Conservation (phyloP, 108 stramenopile genomes). For the Chaetoceros muelleri region DNA sequence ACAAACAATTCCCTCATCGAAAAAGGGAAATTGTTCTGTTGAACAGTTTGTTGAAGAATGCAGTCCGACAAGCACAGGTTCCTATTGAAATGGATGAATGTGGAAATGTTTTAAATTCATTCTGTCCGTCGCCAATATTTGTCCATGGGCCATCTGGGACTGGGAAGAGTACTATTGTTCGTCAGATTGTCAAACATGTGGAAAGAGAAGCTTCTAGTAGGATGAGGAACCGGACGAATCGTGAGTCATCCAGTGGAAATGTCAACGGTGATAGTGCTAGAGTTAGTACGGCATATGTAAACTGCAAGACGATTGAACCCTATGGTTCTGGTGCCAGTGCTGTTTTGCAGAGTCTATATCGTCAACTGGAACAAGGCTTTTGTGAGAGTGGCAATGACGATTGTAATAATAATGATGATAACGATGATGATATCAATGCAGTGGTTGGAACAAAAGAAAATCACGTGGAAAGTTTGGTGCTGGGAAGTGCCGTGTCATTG, state of each 20-base stretch:
- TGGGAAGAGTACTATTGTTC: slow-evolving; percentile 48
- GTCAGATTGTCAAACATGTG: slow-evolving; percentile 24
- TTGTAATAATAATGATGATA: too few species aligned
- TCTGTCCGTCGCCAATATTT: slow-evolving; percentile 52
- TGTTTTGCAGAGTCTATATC: slow-evolving; percentile 24
- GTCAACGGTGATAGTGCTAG: too few species aligned
- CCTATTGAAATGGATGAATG: not conserved
- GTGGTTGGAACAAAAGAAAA: too few species aligned
- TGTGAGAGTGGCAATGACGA: too few species aligned
- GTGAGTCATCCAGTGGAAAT: too few species aligned
- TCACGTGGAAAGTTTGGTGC: not conserved
- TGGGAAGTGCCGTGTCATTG: not conserved
- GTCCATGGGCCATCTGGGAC: slow-evolving; percentile 39
- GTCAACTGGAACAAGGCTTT: too few species aligned
- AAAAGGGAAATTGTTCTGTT: not conserved
- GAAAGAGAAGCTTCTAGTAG: not conserved
- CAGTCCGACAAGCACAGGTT: not conserved
- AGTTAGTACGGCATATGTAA: slow-evolving; percentile 38
- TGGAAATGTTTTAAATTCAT: slow-evolving; percentile 7
- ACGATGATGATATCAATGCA: too few species aligned
- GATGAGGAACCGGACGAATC: not conserved
- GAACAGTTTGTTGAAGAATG: not conserved
- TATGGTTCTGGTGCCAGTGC: slow-evolving; percentile 11
- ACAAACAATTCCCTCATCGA: not conserved
- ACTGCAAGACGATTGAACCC: slow-evolving; percentile 38